A percentile compares a stretch with the other conserved stretches of the same genome.
phyloP scores from a whole-genome alignment of 1,284 basidiomycete species.

The Vanrija humicola region DNA sequence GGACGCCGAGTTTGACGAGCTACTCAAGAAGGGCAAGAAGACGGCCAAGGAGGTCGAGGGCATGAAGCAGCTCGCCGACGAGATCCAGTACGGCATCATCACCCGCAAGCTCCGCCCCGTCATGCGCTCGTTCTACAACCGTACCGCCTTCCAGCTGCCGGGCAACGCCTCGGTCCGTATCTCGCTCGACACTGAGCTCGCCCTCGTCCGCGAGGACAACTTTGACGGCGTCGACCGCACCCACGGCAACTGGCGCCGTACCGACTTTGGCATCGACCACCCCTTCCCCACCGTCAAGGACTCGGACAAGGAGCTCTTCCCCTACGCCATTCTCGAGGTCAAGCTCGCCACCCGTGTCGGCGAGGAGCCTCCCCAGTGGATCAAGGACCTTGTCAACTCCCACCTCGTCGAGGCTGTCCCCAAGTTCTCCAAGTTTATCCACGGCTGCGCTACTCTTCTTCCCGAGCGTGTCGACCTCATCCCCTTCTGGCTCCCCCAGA shows the following conservation, averaged over 20 bases:
- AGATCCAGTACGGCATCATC: constrained; percentile 88
- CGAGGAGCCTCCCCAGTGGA: constrained; percentile 95
- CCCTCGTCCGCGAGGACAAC: constrained; percentile 91
- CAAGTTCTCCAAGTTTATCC: constrained; percentile 85
- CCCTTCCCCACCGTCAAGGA: constrained; percentile 75
- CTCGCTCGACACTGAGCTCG: constrained; percentile 94
- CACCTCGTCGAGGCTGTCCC: constrained; percentile 92
- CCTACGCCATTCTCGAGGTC: constrained; percentile 89
- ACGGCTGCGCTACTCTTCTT: constrained; percentile 89
- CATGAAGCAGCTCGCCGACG: constrained; percentile 94
- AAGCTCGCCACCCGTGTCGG: constrained; percentile 96
- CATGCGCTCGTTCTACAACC: constrained; percentile 98
- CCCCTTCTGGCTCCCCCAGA: constrained; percentile 86
- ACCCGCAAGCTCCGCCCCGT: constrained; percentile 85
- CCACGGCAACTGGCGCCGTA: constrained; percentile 88
- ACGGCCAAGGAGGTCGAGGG: constrained; percentile 84
- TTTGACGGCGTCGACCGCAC: constrained; percentile 82
- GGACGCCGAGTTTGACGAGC: constrained; percentile 86
- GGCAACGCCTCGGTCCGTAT: constrained; percentile 97
- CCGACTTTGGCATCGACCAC: constrained; percentile 86
- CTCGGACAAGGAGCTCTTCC: constrained; percentile 90
- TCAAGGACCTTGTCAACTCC: constrained; percentile 86
- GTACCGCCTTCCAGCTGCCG: constrained; percentile 97
- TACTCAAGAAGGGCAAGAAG: constrained; percentile 91
- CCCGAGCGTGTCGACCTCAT: constrained; percentile 95